These are phyloP conservation scores for Cercospora brassicicola DNA, from an alignment of 2,329 filamentous ascomycete species.

Conservation along the genomic window DNA sequence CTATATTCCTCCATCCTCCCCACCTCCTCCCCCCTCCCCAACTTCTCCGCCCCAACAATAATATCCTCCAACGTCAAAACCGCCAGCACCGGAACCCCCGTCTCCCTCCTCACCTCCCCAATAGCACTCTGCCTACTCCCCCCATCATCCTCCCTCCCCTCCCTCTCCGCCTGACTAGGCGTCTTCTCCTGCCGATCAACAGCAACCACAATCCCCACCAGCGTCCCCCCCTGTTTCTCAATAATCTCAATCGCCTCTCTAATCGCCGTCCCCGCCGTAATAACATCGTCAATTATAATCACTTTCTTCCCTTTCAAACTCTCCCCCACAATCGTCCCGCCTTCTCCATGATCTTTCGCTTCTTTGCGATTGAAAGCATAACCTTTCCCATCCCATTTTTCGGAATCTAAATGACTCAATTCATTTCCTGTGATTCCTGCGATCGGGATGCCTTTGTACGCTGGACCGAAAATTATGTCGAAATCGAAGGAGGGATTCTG, in stretches of 20 bases:
- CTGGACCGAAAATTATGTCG: conserved; percentile 88
- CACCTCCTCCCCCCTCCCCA: conserved; percentile 50
- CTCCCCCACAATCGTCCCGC: conserved; percentile 87
- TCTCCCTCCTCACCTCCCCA: conserved; percentile 79
- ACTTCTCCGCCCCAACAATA: conserved; percentile 46
- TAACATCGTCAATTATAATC: conserved; percentile 93
- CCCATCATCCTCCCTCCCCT: conserved; percentile 59
- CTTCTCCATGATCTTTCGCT: conserved; percentile 93
- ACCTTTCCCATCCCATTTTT: conserved; percentile 66
- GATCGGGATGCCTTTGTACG: conserved; percentile 97
- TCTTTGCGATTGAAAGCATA: conserved; percentile 97
- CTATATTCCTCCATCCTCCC: conserved; percentile 72
- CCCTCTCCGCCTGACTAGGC: conserved; percentile 51
- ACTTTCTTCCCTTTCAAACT: conserved; percentile 80
- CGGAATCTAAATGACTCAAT: conserved; percentile 67
- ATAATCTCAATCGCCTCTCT: conserved; percentile 90
- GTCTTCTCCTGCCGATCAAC: conserved; percentile 85
- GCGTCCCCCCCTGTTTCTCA: conserved; percentile 74
- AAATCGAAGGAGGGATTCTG: conserved; percentile 56
- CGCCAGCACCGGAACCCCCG: conserved; percentile 76
- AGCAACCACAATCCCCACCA: conserved; percentile 85
- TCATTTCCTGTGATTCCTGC: conserved; percentile 74
- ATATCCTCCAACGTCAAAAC: conserved; percentile 86
- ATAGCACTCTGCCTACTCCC: conserved; percentile 76
- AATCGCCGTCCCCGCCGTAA: conserved; percentile 92